Base-by-base conservation (phyloP, 768 basidiomycete species). In the Asterophora parasitica region DNA sequence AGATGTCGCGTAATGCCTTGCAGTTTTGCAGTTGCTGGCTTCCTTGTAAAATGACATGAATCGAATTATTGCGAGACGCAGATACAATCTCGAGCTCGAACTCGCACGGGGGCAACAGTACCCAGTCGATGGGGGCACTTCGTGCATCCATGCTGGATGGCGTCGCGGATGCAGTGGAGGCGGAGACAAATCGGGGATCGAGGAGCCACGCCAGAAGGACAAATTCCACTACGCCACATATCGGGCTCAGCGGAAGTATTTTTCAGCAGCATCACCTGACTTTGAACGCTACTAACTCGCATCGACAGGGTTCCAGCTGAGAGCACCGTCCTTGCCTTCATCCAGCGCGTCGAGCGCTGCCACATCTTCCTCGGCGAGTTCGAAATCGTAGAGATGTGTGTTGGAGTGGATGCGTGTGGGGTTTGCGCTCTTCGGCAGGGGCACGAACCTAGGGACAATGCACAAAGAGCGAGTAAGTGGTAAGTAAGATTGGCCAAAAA, bases 251-350 rank as follows among this genome's bases (percentile, higher is more conserved):
- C 30, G 30, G 30, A 31, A 31, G 30, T 12, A 31, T 9, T 31
- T 30, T 10, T 5, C 28, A 30, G 28, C n/a, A 10, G 28, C 28
- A 30, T 10, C 6, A 30, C 28, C 28, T 5, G 6, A 10, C 10
- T 23, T 23, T 23, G 23, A 23, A 12, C 30, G 3, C 9, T 31
- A 31, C 30, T 31, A 19, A 51, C 68, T 55, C 13, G 63, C 72
- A 54, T 87, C 74, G 26, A 92, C 77, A 5, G 91, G 90, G 58
- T 95, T 91, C 93, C 92, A 95, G 51, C 78, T 83, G 36, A 88
- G 66, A 0, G 85, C 80, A 2, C 92, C 92, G 0, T 71, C 75
- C 42, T 81, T 74, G 0, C 88, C 93, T 42, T 71, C 66, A 60
- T 95, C 91, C 1, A 95, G 70, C 0, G 63, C 70, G 60, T 92